Evolutionary conservation across 139 green algal genomes (phyloP), one percentile per base, ranked within the genome.

Genomic region (Chlamydomonas sp.): DNA sequence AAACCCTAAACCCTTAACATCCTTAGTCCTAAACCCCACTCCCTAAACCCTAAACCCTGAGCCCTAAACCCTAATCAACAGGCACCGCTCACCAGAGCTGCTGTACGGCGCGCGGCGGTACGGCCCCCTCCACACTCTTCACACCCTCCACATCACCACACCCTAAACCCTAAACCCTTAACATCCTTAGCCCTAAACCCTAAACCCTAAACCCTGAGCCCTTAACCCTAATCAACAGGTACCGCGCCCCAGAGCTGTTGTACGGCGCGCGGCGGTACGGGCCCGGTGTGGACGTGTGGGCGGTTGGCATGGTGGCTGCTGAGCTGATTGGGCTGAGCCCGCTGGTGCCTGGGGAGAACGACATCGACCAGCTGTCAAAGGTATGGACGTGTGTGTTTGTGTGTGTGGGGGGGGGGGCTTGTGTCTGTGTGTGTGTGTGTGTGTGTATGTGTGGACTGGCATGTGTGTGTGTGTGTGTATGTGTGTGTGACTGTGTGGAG

Each of bases 21-120:
- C 13, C 13, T 13, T 26, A 13, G 20, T 54, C 13, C 43, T 20
- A 13, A 54, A 26, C 13, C 16, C 43, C 20, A 54, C 13, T 26
- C 43, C n/a, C n/a, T n/a, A n/a, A n/a, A n/a, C n/a, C n/a, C n/a
- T n/a, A n/a, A n/a, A n/a, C n/a, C n/a, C 43, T 54, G 20, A 54
- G 20, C 43, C 43, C 43, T 54, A 54, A 54, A 54, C 43, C 43
- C 43, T 54, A 54, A 65, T 13, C 29, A 38, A 16, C 50, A 73
- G 74, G 68, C 73, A 82, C 30, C 71, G 71, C 2, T 47, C 76
- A 4, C 75, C 75, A 22, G 75, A 81, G 80, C 91, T 97, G 66
- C 81, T 97, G 57, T 81, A 96, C 16, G 87, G 83, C 29, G n/a
- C n/a, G n/a, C n/a, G n/a, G 20, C 13, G 43, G 16, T 54, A 54